Conservation (phyloP, 345 rosid genomes). For the Balakata baccata region DNA sequence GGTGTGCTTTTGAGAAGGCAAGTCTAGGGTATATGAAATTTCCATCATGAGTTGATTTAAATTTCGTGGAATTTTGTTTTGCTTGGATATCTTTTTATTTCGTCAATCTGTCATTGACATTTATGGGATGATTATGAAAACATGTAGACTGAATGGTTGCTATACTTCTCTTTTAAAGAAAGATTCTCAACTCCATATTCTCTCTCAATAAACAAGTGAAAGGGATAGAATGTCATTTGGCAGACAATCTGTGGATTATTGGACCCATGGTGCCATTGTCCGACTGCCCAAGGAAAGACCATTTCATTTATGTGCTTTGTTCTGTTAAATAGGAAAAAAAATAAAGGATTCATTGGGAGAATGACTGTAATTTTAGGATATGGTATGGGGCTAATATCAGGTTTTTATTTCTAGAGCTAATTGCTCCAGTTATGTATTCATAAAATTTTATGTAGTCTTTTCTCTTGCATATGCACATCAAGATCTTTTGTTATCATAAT, state of each 20-base stretch:
- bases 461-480: background rate
- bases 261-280: background rate
- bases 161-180: background rate
- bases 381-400: background rate
- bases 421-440: background rate
- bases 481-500: background rate
- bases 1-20: background rate
- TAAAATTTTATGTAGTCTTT: background rate
- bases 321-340: conserved; percentile 9
- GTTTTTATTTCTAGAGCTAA: background rate
- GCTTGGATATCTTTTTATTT: background rate
- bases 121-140: background rate
- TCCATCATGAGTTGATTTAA: conserved; percentile 1
- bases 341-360: background rate
- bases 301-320: background rate
- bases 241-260: background rate
- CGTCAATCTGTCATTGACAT: background rate
- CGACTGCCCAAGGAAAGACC: background rate
- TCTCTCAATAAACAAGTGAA: background rate
- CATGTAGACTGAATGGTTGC: background rate
- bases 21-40: background rate
- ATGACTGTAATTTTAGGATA: background rate
- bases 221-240: background rate
- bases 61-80: background rate
- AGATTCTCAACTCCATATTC: background rate